phyloP scores from a whole-genome alignment of 2,329 filamentous ascomycete genomes.

The Mollisiaceae sp. region DNA sequence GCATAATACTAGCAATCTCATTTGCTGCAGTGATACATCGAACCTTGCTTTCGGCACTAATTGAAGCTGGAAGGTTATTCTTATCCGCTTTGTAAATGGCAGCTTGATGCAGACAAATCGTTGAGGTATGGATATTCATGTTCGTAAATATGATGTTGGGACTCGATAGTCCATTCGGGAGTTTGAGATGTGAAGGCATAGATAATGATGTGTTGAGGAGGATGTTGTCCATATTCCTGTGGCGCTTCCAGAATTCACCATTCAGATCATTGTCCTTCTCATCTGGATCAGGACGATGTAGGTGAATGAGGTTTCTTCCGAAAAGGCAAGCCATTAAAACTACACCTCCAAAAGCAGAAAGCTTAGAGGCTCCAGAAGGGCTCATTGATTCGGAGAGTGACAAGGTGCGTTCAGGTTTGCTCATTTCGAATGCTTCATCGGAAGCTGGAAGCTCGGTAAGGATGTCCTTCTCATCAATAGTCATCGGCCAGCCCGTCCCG shows the following conservation, averaged over 20 bases:
- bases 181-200: constrained; percentile 78
- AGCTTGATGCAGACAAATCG: constrained; percentile 96
- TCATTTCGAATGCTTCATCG: constrained; percentile 84
- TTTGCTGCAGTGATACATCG: constrained; percentile 92
- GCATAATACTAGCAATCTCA: constrained; percentile 94
- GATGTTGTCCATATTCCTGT: constrained; percentile 87
- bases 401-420: constrained; percentile 73
- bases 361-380: constrained; percentile 71
- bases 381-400: constrained; percentile 73
- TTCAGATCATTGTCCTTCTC: constrained; percentile 88
- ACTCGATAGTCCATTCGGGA: constrained; percentile 76
- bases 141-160: constrained; percentile 92
- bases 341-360: constrained; percentile 81
- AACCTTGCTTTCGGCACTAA: constrained; percentile 88
- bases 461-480: constrained; percentile 89
- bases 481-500: constrained; percentile 97
- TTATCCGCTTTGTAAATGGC: constrained; percentile 98
- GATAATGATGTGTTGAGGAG: constrained; percentile 85
- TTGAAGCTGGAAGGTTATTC: constrained; percentile 75
- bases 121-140: constrained; percentile 96
- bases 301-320: constrained; percentile 86
- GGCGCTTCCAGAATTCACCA: constrained; percentile 94
- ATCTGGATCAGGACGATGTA: constrained; percentile 83
- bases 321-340: constrained; percentile 88
- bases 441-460: constrained; percentile 82